Evolutionary conservation across 371 early-diverging fungal genomes (phyloP).

Genomic region (Fennellomyces sp.): DNA sequence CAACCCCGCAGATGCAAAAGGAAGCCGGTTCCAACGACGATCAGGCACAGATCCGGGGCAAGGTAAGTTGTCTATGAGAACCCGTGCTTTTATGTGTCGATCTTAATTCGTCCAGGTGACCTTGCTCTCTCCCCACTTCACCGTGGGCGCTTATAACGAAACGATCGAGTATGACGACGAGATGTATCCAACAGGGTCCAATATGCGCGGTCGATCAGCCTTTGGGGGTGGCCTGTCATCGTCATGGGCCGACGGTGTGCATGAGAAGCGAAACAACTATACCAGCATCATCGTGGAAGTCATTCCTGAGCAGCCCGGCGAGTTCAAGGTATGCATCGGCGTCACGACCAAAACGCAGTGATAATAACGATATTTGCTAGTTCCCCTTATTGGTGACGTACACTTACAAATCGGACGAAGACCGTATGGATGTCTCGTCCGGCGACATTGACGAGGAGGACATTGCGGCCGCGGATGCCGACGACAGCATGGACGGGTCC

Average conservation of each 20-base stretch:
- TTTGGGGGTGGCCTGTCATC: constrained; percentile 30
- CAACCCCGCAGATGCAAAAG: constrained; percentile 45
- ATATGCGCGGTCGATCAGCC: constrained; percentile 18
- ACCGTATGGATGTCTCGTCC: constrained; percentile 49
- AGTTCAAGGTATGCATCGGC: constrained; percentile 50
- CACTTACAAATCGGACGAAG: constrained; percentile 61
- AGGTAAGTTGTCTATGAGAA: constrained; percentile 1
- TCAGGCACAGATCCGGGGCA: background rate
- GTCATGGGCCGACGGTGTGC: constrained; percentile 52
- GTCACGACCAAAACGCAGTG: background rate
- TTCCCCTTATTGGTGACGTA: constrained; percentile 69
- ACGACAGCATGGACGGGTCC: constrained; percentile 28
- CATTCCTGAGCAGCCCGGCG: constrained; percentile 49
- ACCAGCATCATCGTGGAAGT: constrained; percentile 65
- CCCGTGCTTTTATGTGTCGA: no score
- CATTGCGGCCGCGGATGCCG: constrained; percentile 30
- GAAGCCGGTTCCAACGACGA: background rate
- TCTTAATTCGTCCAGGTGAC: constrained; percentile 45
- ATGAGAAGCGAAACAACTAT: constrained; percentile 62
- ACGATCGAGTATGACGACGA: constrained; percentile 84
- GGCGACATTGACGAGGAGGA: constrained; percentile 49
- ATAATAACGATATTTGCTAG: constrained; percentile 25
- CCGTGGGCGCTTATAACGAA: constrained; percentile 79
- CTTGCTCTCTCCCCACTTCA: constrained; percentile 72
- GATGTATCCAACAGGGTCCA: constrained; percentile 33